Evolutionary conservation across 352 stramenopile genomes (phyloP).

Genomic region (Phytophthora ramorum): DNA sequence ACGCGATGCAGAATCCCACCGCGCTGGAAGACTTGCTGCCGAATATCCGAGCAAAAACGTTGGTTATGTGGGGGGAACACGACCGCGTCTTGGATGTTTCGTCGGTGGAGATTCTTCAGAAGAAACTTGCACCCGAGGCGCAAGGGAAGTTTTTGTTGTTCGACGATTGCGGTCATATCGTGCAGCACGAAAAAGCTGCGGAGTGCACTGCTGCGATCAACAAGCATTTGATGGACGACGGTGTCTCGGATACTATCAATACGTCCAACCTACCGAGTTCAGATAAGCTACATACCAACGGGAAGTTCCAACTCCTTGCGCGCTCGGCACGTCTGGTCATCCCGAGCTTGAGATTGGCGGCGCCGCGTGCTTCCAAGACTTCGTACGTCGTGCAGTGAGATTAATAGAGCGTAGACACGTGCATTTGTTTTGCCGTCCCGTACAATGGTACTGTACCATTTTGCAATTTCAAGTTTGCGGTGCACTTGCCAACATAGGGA

Average conservation of each 20-base stretch:
- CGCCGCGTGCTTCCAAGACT: not conserved
- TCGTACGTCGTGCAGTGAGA: conserved; percentile 8
- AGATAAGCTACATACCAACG: conserved; percentile 8
- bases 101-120: conserved; percentile 58
- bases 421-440: no score
- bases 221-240: conserved; percentile 33
- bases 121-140: conserved; percentile 45
- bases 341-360: conserved; percentile 10
- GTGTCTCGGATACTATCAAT: not conserved
- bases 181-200: conserved; percentile 70
- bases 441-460: no score
- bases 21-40: conserved; percentile 66
- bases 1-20: conserved; percentile 55
- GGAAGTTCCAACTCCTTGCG: conserved; percentile 12
- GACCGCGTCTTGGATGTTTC: conserved; percentile 74
- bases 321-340: conserved; percentile 6
- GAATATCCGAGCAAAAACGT: conserved; percentile 55
- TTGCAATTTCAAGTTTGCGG: conserved; percentile 7
- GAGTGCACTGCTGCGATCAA: conserved; percentile 70
- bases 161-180: conserved; percentile 67
- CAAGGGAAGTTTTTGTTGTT: conserved; percentile 48
- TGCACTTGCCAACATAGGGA: not conserved
- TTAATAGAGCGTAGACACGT: not conserved
- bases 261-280: not conserved
- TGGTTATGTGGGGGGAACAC: conserved; percentile 78